Percentiles rank a stretch among this genome's conserved stretches.
Conservation (phyloP, 225 moss, liverwort and hornwort genomes). For the Sphagnum contortum region DNA sequence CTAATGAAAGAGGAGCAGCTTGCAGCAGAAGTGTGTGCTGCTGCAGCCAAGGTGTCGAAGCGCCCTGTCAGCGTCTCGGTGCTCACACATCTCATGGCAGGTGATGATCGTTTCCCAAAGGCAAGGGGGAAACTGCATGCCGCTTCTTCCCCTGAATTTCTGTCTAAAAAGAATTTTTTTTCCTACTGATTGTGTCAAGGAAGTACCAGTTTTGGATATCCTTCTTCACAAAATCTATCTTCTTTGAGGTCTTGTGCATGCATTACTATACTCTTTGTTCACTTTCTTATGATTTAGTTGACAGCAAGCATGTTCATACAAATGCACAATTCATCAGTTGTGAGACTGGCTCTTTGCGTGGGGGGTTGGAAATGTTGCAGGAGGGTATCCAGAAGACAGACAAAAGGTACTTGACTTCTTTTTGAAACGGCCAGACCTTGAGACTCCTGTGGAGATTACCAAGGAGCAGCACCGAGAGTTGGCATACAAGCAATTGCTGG, state of each 20-base stretch:
- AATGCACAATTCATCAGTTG: too few species aligned
- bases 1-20: constrained; percentile 35
- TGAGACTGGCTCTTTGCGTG: too few species aligned
- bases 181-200: too few species aligned
- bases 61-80: constrained; percentile 39
- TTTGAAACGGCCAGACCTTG: constrained; percentile 49
- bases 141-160: too few species aligned
- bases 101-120: constrained; percentile 2
- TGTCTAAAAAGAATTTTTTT: too few species aligned
- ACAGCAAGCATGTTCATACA: too few species aligned
- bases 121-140: too few species aligned
- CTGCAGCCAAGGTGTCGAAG: constrained; percentile 22
- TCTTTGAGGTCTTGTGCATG: too few species aligned
- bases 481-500: constrained; percentile 53
- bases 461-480: constrained; percentile 68
- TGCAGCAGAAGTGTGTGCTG: constrained; percentile 25
- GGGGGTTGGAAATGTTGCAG: constrained; percentile 10
- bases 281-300: too few species aligned
- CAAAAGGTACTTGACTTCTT: constrained; percentile 63
- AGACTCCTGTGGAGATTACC: constrained; percentile 64
- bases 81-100: constrained; percentile 47
- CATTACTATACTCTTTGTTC: too few species aligned
- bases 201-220: too few species aligned
- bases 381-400: constrained; percentile 53
- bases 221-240: too few species aligned